phyloP scores from a whole-genome alignment of 768 basidiomycete species.

The Hemileccinum impolitum region DNA sequence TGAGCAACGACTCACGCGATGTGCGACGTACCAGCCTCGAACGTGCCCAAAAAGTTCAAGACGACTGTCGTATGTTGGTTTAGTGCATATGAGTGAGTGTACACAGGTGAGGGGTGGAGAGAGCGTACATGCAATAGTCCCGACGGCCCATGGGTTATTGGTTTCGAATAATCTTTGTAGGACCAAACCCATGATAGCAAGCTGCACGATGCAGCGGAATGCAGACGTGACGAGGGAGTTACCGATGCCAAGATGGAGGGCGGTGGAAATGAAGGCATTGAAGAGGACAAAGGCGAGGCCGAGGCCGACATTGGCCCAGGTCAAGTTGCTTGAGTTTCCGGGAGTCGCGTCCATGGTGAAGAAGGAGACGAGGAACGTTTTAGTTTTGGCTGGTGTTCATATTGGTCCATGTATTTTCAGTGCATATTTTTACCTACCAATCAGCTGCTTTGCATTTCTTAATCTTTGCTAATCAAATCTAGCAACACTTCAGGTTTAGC shows the following conservation, averaged over 20 bases:
- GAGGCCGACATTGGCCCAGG: slow-evolving; percentile 73
- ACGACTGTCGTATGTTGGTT: slow-evolving; percentile 40
- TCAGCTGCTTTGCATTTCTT: background rate
- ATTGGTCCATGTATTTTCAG: too few relatives aligned
- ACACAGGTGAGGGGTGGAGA: background rate
- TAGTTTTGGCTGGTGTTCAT: background rate
- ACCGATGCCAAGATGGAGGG: slow-evolving; percentile 67
- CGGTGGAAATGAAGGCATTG: slow-evolving; percentile 61
- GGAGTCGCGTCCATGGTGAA: slow-evolving; percentile 31
- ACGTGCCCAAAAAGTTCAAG: slow-evolving; percentile 72
- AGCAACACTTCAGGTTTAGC: slow-evolving; percentile 45
- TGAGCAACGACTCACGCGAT: background rate
- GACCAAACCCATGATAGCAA: slow-evolving; percentile 67
- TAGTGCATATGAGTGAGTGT: background rate
- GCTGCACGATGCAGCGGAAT: slow-evolving; percentile 71
- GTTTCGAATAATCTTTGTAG: slow-evolving; percentile 74
- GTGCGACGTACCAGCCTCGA: slow-evolving; percentile 60
- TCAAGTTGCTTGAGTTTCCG: slow-evolving; percentile 34
- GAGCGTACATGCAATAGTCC: slow-evolving; percentile 65
- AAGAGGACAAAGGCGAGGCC: slow-evolving; percentile 74
- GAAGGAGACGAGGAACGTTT: background rate
- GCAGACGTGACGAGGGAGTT: slow-evolving; percentile 66
- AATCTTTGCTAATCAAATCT: slow-evolving; percentile 5
- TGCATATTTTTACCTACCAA: background rate
- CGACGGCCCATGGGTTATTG: slow-evolving; percentile 71